Percentiles rank a stretch among this genome's conserved stretches.
These are phyloP conservation scores for Salix exigua DNA, from an alignment of 345 rosid species.

Conservation along the genomic window DNA sequence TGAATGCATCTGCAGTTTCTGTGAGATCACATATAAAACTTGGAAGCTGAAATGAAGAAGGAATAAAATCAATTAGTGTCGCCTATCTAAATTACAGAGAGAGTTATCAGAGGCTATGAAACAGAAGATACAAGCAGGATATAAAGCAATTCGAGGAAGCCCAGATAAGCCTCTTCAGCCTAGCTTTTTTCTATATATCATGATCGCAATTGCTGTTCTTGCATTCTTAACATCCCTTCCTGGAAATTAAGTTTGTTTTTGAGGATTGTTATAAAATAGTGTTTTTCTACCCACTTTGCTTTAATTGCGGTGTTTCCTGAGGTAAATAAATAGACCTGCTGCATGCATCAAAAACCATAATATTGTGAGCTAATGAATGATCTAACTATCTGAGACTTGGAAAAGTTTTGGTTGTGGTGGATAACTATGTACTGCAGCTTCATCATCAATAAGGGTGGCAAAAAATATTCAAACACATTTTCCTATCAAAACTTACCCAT, in stretches of 20 bases:
- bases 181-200: conserved; percentile 81
- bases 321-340: background rate
- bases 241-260: conserved; percentile 37
- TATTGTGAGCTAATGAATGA: background rate
- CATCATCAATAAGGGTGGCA: no score
- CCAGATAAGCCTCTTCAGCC: conserved; percentile 71
- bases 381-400: no score
- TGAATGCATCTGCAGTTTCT: conserved; percentile 39
- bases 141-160: conserved; percentile 75
- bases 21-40: conserved; percentile 33
- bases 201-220: conserved; percentile 61
- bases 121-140: conserved; percentile 88
- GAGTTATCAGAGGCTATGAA: conserved; percentile 85
- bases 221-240: conserved; percentile 60
- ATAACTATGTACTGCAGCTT: no score
- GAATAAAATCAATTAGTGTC: conserved; percentile 49
- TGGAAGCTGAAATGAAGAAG: conserved; percentile 40
- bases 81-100: conserved; percentile 61
- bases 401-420: no score
- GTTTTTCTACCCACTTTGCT: background rate
- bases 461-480: no score
- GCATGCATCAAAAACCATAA: background rate
- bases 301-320: background rate
- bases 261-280: background rate
- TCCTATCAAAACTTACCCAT: no score